Base-by-base conservation (phyloP, 352 stramenopile genomes). In the Pythium coloratum region DNA sequence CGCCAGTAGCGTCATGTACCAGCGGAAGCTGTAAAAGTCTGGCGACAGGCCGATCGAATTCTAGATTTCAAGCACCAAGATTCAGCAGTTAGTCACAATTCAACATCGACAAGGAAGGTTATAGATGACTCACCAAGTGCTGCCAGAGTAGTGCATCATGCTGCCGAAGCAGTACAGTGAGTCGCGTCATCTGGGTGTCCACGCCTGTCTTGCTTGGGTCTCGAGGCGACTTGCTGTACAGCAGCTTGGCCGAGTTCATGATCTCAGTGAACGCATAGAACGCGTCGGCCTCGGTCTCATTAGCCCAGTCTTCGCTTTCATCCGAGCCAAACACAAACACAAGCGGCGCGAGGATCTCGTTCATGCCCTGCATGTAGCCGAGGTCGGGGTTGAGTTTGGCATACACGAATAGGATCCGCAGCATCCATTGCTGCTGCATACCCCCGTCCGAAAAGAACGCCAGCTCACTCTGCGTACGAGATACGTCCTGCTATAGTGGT, bases 291-390 rank as follows among this genome's bases (percentile, higher is more conserved):
- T 91, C 81, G 1, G 82, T 64, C 44, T 88, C 67, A 2, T 56
- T 54, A 1, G 70, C 66, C 73, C 68, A 81, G 10, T 67, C 64
- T 3, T 76, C 62, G 12, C 50, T 47, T 8, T 58, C 42, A 58
- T 96, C 89, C 10, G 68, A 79, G 60, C 92, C 86, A 26, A 95
- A 85, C 5, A 86, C 82, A 61, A 84, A 86, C 18, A 97, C 47
- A 3, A 98, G 70, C 34, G 90, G 92, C 3, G 86, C 94, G 3
- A 97, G 76, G 59, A 98, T 91, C 69, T 98, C 95, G 70, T 98
- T 97, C 95, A 98, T 98, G 42, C 93, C 95, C 73, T 98, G 95
- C 58, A 96, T 86, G 80, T 98, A 98, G 28, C 90, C 88, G 20
- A 97, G 77, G 7, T 90, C 75, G 1, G 84, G 76, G 55, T 98